Percentiles rank a stretch among this genome's conserved stretches.
Evolutionary conservation across 1,284 basidiomycete species (phyloP).

Genomic region (Meira miltonrushii): DNA sequence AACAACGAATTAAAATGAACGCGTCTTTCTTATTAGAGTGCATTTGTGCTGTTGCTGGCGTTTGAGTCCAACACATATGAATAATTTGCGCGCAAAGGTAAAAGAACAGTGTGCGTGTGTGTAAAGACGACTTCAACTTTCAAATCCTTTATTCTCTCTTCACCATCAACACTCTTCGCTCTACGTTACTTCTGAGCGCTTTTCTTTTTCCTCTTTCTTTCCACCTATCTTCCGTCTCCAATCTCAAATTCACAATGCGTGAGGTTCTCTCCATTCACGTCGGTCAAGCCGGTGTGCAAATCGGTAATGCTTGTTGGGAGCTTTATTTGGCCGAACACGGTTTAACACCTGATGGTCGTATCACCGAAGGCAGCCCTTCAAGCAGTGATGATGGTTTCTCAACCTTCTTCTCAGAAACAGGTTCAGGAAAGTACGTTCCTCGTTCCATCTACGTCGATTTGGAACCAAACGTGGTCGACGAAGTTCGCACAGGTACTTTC

Average conservation of each 20-base stretch:
- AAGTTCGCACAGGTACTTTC: conserved; percentile 91
- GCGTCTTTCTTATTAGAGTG: too few relatives aligned
- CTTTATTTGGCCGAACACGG: conserved; percentile 98
- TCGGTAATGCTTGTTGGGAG: conserved; percentile 58
- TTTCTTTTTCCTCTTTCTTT: background rate
- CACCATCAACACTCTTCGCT: too few relatives aligned
- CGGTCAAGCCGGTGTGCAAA: conserved; percentile 88
- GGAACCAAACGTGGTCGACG: conserved; percentile 92
- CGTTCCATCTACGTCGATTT: conserved; percentile 93
- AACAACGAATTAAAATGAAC: too few relatives aligned
- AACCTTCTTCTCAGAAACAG: conserved; percentile 64
- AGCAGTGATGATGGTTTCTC: conserved; percentile 84
- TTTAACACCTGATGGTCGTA: conserved; percentile 57
- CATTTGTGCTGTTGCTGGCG: too few relatives aligned
- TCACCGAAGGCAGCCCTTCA: conserved; percentile 63
- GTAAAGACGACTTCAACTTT: too few relatives aligned
- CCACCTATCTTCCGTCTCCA: background rate
- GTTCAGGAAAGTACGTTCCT: conserved; percentile 73
- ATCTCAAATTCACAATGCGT: conserved; percentile 24
- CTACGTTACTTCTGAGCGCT: too few relatives aligned
- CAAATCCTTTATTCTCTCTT: too few relatives aligned
- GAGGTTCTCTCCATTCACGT: conserved; percentile 88
- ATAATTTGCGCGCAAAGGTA: too few relatives aligned
- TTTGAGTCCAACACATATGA: too few relatives aligned
- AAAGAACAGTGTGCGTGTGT: too few relatives aligned